Evolutionary conservation across 108 stramenopile species (phyloP).

Genomic region (Tribonema minus): DNA sequence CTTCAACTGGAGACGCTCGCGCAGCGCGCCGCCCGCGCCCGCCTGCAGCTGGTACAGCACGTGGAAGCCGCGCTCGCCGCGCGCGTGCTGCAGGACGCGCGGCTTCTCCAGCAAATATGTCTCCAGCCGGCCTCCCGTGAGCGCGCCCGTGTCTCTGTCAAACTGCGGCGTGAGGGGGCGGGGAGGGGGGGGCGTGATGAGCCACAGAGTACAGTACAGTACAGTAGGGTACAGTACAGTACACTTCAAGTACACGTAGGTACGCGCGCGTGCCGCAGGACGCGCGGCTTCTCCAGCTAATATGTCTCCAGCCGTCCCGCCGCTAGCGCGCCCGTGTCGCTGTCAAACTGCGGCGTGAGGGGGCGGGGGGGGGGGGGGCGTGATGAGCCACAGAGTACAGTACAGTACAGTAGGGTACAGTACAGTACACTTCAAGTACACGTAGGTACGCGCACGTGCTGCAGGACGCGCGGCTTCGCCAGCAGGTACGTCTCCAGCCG

Average conservation of each 20-base stretch:
- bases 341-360: too few relatives aligned
- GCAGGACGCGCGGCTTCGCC: conserved; percentile 61
- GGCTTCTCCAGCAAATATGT: conserved; percentile 66
- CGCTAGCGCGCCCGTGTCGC: too few relatives aligned
- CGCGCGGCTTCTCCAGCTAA: conserved; percentile 63
- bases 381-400: too few relatives aligned
- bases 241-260: too few relatives aligned
- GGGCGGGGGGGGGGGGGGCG: too few relatives aligned
- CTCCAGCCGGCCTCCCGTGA: conserved; percentile 47
- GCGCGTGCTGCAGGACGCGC: conserved; percentile 51
- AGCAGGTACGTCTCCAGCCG: conserved; percentile 58
- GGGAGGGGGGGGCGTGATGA: too few relatives aligned
- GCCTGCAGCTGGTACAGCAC: conserved; percentile 45
- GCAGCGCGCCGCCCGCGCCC: conserved; percentile 4
- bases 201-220: too few relatives aligned
- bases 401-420: too few relatives aligned
- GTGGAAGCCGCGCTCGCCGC: conserved; percentile 53
- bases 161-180: too few relatives aligned
- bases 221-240: too few relatives aligned
- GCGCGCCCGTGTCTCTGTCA: too few relatives aligned
- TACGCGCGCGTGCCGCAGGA: conserved; percentile 46
- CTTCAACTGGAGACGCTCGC: background rate
- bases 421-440: too few relatives aligned
- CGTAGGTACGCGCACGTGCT: conserved; percentile 41
- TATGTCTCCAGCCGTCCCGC: conserved; percentile 54